These are phyloP conservation scores for Aspergillus pseudonomiae DNA, from an alignment of 2,329 filamentous ascomycete species.

Conservation along the genomic window DNA sequence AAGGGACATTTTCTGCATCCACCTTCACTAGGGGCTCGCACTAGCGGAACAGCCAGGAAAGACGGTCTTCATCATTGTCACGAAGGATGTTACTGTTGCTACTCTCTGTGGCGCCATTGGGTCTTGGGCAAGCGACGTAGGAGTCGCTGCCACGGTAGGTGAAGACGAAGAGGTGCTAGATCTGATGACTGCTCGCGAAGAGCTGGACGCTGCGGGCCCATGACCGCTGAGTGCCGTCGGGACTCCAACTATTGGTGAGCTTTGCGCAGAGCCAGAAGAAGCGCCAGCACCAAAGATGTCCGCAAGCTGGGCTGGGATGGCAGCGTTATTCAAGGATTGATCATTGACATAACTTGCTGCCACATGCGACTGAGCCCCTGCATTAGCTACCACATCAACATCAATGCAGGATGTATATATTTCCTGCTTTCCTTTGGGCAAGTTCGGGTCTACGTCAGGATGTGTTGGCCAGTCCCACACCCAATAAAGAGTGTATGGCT, in stretches of 20 bases:
- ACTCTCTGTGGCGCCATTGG: not conserved
- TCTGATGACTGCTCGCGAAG: not conserved
- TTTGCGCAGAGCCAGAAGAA: constrained; percentile 9
- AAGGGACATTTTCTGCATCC: constrained; percentile 6
- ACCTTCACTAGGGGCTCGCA: not conserved
- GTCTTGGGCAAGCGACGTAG: not conserved
- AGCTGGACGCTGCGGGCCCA: not conserved
- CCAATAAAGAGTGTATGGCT: constrained; percentile 85
- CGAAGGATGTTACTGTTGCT: constrained; percentile 30
- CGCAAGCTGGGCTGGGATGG: constrained; percentile 43
- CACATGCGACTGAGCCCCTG: constrained; percentile 18
- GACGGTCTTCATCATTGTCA: constrained; percentile 27
- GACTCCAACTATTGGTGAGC: constrained; percentile 2
- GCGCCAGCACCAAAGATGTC: constrained; percentile 28
- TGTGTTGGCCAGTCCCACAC: constrained; percentile 88
- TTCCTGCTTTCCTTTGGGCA: constrained; percentile 49
- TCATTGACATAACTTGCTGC: constrained; percentile 30
- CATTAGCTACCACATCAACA: constrained; percentile 42
- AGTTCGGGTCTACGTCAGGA: constrained; percentile 33
- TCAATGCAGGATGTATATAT: constrained; percentile 56
- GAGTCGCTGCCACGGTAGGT: not conserved
- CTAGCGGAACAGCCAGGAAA: constrained; percentile 11
- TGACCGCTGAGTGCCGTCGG: not conserved
- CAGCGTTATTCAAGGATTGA: constrained; percentile 43
- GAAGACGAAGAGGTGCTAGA: not conserved